Evolutionary conservation across 164 flowering plant genomes (phyloP).

Genomic region (Chimonanthus praecox): DNA sequence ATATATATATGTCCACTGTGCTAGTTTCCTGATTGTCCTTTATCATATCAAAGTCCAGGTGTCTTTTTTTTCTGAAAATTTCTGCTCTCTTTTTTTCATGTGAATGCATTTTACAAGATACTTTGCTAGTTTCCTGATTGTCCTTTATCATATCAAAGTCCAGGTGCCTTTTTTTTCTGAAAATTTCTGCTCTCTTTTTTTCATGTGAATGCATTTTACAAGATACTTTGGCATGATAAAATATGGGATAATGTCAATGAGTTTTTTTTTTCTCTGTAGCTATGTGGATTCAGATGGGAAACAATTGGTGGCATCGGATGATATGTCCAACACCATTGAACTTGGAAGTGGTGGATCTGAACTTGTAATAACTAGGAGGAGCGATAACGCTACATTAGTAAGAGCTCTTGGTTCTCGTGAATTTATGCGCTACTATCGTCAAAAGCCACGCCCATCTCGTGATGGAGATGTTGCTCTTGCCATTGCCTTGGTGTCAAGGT

Average conservation of each 20-base stretch:
- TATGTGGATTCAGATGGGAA: slow-evolving; percentile 64
- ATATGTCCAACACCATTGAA: slow-evolving; percentile 37
- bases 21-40: not conserved
- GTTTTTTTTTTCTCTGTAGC: slow-evolving; percentile 25
- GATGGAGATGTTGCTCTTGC: slow-evolving; percentile 41
- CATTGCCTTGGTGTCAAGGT: slow-evolving; percentile 77
- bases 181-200: not conserved
- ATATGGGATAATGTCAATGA: no score
- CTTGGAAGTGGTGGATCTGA: slow-evolving; percentile 84
- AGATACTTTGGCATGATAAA: no score
- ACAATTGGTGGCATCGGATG: slow-evolving; percentile 53
- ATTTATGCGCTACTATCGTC: slow-evolving; percentile 83
- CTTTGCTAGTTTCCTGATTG: not conserved
- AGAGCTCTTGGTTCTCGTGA: slow-evolving; percentile 84
- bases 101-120: no score
- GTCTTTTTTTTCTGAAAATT: not conserved
- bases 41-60: not conserved
- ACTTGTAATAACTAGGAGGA: slow-evolving; percentile 65
- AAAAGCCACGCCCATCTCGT: slow-evolving; percentile 77
- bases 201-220: no score
- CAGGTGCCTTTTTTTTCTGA: not conserved
- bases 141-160: not conserved
- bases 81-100: not conserved
- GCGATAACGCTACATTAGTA: slow-evolving; percentile 25
- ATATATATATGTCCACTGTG: not conserved